Evolutionary conservation across 208 protist species (phyloP), one percentile per base, ranked within the genome.

Genomic region (Trypanosoma conorhini): DNA sequence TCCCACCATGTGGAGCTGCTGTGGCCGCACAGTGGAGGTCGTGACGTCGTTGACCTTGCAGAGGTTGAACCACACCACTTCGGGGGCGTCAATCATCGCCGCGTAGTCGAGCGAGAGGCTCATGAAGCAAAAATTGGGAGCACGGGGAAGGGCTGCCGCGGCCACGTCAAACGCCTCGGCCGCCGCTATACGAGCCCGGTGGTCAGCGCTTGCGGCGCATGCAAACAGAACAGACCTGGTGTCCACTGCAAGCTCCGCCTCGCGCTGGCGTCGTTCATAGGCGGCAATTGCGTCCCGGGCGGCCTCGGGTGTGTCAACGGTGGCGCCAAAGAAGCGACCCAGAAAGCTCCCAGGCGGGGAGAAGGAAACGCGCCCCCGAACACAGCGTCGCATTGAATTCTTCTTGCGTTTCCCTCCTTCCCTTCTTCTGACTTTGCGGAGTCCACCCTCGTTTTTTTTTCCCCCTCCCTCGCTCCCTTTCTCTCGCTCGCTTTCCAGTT

Each of bases 51-150:
- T 94, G 5, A 74, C 78, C 22, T 68, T 80, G 80, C 88, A 94
- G 71, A 96, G 64, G 67, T 91, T 91, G 57, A 83, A 87, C 88
- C 91, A 96, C n/a, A 96, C 75, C 7, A 96, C 91, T 62, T 91
- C 85, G 3, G 88, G 91, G 3, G 88, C 81, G 67, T 96, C 91
- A 26, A 96, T 74, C 91, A 96, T 96, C 1, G 63, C 82, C 0
- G 71, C 76, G 70, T 91, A 93, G 62, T 96, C 91, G 0, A 93
- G 68, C 7, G 86, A 92, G 31, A 96, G 73, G 59, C 81, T 86
- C 72, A 94, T 78, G 73, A 90, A 88, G 55, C 91, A 96, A 62
- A 96, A 94, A 67, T 96, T 96, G 1, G 91, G 88, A 30, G 87
- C 80, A 5, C 80, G 76, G 19, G 91, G 88, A 1, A 96, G 74